Evolutionary conservation across 2,329 filamentous ascomycete species (phyloP).

Genomic region (Colletotrichum aenigma): DNA sequence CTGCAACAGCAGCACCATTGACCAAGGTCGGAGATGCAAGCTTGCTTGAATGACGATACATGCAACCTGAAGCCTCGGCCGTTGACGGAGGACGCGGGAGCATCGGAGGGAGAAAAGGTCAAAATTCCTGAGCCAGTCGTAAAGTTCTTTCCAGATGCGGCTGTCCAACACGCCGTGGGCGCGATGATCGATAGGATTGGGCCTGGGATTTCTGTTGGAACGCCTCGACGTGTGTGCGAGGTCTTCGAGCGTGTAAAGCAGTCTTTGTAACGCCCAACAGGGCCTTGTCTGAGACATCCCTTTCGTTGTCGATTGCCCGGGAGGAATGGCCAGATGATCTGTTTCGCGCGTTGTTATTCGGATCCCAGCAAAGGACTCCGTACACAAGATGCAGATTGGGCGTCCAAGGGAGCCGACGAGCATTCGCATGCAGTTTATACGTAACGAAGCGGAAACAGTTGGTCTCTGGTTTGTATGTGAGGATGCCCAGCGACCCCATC

Average conservation of each 20-base stretch:
- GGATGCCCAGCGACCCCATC: not conserved
- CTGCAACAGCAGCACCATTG: not conserved
- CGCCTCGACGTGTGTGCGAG: not conserved
- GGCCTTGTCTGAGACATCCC: slow-evolving; percentile 15
- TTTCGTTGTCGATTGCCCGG: slow-evolving; percentile 1
- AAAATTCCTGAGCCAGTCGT: not conserved
- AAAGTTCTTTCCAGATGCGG: not conserved
- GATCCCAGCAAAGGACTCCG: not conserved
- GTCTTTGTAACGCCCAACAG: not conserved
- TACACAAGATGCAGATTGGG: not conserved
- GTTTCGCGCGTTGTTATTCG: slow-evolving; percentile 2
- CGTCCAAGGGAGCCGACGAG: not conserved
- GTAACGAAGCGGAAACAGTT: not conserved
- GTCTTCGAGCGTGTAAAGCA: not conserved
- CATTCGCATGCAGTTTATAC: not conserved
- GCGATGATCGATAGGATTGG: not conserved
- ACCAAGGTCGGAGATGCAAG: not conserved
- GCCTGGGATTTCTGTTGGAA: slow-evolving; percentile 1
- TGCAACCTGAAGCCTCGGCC: not conserved
- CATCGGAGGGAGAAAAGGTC: slow-evolving; percentile 1
- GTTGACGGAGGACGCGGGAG: not conserved
- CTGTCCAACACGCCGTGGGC: not conserved
- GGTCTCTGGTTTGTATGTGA: not conserved
- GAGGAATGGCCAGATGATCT: slow-evolving; percentile 2
- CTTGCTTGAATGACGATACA: not conserved